A percentile compares a stretch with the other conserved stretches of the same genome.
Evolutionary conservation across 345 rosid species (phyloP).

Genomic region (Syzygium oleosum): DNA sequence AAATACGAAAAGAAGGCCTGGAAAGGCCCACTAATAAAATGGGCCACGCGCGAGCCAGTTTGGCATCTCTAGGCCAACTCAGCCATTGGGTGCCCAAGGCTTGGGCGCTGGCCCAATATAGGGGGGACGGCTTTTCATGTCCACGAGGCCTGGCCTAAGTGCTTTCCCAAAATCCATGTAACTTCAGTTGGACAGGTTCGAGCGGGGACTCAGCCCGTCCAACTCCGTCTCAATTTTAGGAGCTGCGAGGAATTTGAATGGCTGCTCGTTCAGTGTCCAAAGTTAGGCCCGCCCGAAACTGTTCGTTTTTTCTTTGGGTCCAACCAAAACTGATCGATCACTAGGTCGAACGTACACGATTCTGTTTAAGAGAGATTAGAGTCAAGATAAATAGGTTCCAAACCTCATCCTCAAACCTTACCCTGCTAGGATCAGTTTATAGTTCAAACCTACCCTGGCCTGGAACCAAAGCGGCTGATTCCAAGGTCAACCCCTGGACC

Average conservation of each 20-base stretch:
- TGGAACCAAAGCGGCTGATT: background rate
- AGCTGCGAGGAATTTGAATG: background rate
- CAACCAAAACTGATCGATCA: background rate
- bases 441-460: background rate
- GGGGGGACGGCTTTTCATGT: background rate
- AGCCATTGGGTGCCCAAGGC: background rate
- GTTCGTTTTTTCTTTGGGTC: accelerated
- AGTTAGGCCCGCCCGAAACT: background rate
- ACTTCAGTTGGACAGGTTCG: background rate
- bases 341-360: background rate
- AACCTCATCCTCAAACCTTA: background rate
- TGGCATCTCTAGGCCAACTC: background rate
- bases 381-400: background rate
- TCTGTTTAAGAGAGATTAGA: background rate
- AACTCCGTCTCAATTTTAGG: background rate
- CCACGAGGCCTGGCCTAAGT: background rate
- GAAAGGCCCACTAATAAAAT: background rate
- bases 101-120: background rate
- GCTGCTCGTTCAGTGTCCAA: background rate
- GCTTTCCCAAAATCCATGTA: background rate
- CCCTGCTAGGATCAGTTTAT: background rate
- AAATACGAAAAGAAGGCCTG: background rate
- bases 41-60: background rate
- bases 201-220: background rate
- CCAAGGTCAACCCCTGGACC: background rate